These are phyloP conservation scores for Mortierella sp. DNA, from an alignment of 371 early-diverging fungal species.

Conservation along the genomic window DNA sequence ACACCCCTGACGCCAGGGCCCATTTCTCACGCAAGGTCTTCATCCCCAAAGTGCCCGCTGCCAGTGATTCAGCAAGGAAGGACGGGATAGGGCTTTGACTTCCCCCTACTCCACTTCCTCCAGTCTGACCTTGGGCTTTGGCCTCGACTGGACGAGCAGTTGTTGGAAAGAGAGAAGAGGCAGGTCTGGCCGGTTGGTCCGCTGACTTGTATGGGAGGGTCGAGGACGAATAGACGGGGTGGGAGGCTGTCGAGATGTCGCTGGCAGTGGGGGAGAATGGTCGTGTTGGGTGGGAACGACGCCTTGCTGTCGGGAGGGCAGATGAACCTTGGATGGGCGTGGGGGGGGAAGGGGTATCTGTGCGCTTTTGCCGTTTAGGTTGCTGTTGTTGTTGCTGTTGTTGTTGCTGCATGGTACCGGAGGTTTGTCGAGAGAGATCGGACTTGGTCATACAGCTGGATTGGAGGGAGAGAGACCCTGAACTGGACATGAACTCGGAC, in stretches of 20 bases:
- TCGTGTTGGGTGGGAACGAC: neutral
- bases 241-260: slow-evolving; percentile 8
- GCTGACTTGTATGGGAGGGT: neutral
- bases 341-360: neutral
- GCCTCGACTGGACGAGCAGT: neutral
- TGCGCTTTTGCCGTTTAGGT: slow-evolving; percentile 1
- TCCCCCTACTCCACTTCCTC: neutral
- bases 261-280: neutral
- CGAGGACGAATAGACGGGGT: neutral
- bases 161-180: slow-evolving; percentile 5
- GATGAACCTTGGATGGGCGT: neutral
- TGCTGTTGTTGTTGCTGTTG: slow-evolving; percentile 15
- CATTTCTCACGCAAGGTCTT: slow-evolving; percentile 49
- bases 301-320: slow-evolving; percentile 4
- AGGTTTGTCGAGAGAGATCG: slow-evolving; percentile 21
- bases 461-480: slow-evolving; percentile 30
- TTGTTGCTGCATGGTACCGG: slow-evolving; percentile 3
- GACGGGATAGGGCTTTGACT: slow-evolving; percentile 48
- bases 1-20: slow-evolving; percentile 46
- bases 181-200: slow-evolving; percentile 1
- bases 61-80: slow-evolving; percentile 43
- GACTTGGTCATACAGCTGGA: slow-evolving; percentile 44
- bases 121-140: neutral
- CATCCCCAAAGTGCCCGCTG: slow-evolving; percentile 47
- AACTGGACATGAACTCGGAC: slow-evolving; percentile 41